phyloP scores from a whole-genome alignment of 106 monocot genomes.

The Allium fistulosum region DNA sequence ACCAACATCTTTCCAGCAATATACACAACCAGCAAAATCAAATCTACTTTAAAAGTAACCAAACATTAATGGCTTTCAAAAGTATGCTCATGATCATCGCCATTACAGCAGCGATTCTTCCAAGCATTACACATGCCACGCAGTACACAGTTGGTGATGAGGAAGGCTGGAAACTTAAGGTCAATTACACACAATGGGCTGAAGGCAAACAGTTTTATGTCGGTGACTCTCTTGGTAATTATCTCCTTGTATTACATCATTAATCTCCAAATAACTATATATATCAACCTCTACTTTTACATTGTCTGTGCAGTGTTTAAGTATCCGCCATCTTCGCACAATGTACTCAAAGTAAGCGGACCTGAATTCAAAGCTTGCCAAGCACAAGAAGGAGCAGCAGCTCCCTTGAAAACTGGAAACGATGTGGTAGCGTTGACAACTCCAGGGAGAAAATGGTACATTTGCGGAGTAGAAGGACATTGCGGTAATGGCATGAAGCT shows the following conservation, averaged over 20 bases:
- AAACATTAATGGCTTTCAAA: no score
- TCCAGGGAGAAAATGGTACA: conserved; percentile 13
- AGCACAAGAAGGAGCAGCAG: no score
- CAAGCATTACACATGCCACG: background rate
- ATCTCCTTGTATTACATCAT: background rate
- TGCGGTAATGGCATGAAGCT: conserved; percentile 5
- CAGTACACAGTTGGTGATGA: conserved; percentile 6
- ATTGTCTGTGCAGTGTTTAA: conserved; percentile 5
- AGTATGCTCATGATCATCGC: no score
- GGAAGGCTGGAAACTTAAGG: conserved; percentile 5
- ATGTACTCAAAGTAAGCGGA: conserved; percentile 3
- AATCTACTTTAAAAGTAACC: no score
- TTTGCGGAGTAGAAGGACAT: background rate
- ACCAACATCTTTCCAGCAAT: no score
- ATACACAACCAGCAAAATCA: no score
- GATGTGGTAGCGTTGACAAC: no score
- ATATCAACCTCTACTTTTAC: background rate
- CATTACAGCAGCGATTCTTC: no score
- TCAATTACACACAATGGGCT: conserved; percentile 16
- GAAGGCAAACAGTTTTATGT: conserved; percentile 7
- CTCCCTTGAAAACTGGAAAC: no score
- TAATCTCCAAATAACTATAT: background rate
- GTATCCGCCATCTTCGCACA: background rate
- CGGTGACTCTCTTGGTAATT: conserved; percentile 11
- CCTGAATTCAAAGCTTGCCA: no score